These are phyloP conservation scores for Oryza rufipogon DNA, from an alignment of 176 grass and related monocot genomes.

Conservation along the genomic window DNA sequence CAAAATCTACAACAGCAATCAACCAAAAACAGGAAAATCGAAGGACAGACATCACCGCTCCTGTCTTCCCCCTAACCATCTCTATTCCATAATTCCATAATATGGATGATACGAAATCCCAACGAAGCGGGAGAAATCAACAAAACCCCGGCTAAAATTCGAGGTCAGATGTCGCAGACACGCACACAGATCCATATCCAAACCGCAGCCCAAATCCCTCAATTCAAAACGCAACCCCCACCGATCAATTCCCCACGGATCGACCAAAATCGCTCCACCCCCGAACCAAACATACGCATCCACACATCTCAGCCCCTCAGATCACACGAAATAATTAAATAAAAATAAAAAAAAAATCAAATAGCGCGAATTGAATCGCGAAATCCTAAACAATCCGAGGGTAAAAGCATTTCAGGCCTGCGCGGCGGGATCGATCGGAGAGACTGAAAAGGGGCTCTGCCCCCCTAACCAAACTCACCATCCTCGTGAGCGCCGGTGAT, in stretches of 20 bases:
- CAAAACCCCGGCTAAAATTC: background rate
- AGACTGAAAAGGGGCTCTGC: background rate
- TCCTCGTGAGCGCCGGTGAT: background rate
- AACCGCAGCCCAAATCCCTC: background rate
- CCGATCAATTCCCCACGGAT: background rate
- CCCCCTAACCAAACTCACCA: constrained; percentile 26
- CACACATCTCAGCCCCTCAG: background rate
- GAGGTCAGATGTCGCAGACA: background rate
- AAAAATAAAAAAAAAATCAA: background rate
- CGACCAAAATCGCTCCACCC: too few relatives aligned
- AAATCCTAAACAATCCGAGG: background rate
- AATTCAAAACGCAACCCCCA: background rate
- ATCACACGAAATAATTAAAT: background rate
- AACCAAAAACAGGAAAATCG: background rate
- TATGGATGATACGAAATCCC: background rate
- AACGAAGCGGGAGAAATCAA: background rate
- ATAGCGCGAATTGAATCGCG: background rate
- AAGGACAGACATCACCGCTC: background rate
- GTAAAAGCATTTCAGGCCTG: background rate
- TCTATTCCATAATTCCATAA: background rate
- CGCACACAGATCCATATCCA: background rate
- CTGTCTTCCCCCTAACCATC: background rate
- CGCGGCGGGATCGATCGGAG: too few relatives aligned
- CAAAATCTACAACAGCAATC: background rate
- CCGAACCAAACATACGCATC: background rate